Conservation (phyloP, 2,329 filamentous ascomycete genomes). For the Helminthosporium solani region DNA sequence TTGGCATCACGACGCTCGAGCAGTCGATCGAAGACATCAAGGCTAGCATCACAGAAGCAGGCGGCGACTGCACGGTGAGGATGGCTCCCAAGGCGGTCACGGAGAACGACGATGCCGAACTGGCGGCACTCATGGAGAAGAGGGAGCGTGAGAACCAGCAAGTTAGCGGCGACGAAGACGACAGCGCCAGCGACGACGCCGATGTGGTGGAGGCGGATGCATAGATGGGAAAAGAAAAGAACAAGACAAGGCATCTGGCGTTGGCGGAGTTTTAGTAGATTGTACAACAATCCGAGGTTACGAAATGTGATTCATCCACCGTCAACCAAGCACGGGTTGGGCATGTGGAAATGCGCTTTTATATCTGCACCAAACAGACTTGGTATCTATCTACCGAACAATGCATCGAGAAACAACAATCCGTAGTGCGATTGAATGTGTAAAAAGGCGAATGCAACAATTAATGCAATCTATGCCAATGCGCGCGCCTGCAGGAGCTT, state of each 20-base stretch:
- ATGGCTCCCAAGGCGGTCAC: constrained; percentile 99
- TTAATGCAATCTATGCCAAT: no score
- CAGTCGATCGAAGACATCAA: constrained; percentile 87
- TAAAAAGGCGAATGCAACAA: no score
- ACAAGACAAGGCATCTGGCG: constrained; percentile 34
- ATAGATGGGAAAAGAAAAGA: constrained; percentile 22
- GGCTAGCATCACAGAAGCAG: constrained; percentile 72
- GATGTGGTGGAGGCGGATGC: constrained; percentile 49
- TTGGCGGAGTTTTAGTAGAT: constrained; percentile 11
- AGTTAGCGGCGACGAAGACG: constrained; percentile 94
- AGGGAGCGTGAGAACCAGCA: constrained; percentile 96
- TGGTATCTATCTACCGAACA: no score
- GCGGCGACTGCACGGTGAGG: constrained; percentile 83
- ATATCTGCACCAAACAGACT: no score
- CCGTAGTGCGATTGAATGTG: no score
- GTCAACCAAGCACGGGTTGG: no score
- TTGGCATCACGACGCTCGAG: constrained; percentile 81
- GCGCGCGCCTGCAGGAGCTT: constrained; percentile 4
- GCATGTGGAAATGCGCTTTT: no score
- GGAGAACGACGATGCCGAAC: constrained; percentile 94
- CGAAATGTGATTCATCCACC: constrained; percentile 2
- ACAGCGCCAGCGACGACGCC: constrained; percentile 93
- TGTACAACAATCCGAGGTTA: constrained; percentile 2
- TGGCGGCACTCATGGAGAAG: constrained; percentile 99
- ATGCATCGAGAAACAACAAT: no score